Conservation (phyloP, 2,329 filamentous ascomycete species). For the Aaosphaeria pasadenensis region DNA sequence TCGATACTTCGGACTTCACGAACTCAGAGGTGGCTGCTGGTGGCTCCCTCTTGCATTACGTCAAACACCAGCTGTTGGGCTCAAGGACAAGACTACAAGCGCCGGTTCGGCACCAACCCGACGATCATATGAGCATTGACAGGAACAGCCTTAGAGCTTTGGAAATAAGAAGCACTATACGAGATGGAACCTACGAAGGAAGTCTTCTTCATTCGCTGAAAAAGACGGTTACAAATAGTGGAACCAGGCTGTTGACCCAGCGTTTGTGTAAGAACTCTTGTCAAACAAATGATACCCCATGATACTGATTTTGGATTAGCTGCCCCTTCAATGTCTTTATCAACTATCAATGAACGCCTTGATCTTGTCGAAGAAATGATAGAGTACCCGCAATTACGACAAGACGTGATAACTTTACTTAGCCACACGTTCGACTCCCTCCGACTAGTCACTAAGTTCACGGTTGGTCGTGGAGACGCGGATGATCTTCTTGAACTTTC, state of each 20-base stretch:
- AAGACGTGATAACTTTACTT: slow-evolving; percentile 66
- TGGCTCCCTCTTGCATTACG: slow-evolving; percentile 78
- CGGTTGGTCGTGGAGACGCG: slow-evolving; percentile 83
- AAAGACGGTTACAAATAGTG: slow-evolving; percentile 87
- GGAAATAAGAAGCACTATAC: slow-evolving; percentile 82
- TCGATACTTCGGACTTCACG: slow-evolving; percentile 58
- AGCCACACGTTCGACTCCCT: slow-evolving; percentile 79
- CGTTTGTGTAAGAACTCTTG: slow-evolving; percentile 62
- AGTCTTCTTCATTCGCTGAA: slow-evolving; percentile 88
- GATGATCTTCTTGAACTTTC: slow-evolving; percentile 86
- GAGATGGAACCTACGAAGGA: slow-evolving; percentile 74
- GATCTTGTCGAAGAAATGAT: slow-evolving; percentile 79
- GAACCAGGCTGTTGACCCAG: slow-evolving; percentile 76
- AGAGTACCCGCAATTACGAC: slow-evolving; percentile 62
- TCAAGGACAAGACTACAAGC: slow-evolving; percentile 78
- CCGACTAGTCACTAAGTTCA: slow-evolving; percentile 89
- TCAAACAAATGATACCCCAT: not conserved
- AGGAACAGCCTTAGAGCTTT: slow-evolving; percentile 85
- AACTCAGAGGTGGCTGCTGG: slow-evolving; percentile 71
- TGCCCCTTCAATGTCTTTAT: slow-evolving; percentile 82
- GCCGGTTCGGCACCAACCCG: slow-evolving; percentile 68
- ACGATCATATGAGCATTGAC: slow-evolving; percentile 86
- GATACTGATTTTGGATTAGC: slow-evolving; percentile 40
- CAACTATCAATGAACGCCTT: slow-evolving; percentile 73
- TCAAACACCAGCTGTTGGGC: slow-evolving; percentile 73